Evolutionary conservation across 345 rosid species (phyloP).

Genomic region (Laguncularia racemosa): DNA sequence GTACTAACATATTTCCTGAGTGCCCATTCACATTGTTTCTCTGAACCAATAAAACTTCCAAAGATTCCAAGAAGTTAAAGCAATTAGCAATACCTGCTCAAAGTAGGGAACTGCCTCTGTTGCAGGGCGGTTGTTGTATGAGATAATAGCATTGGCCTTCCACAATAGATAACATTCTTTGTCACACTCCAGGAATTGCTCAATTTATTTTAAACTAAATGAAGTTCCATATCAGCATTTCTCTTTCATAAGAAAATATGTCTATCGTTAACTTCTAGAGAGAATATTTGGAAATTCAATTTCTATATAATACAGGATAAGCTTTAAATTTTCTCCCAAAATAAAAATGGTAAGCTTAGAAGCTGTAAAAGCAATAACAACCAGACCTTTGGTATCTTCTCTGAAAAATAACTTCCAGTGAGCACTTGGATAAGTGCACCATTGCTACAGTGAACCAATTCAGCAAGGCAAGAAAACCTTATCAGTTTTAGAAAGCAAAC

Average conservation of each 20-base stretch:
- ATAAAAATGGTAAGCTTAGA: too few species aligned
- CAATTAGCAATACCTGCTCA: constrained; percentile 61
- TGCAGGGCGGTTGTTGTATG: constrained; percentile 93
- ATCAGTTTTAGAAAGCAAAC: not conserved
- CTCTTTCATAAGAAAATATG: constrained; percentile 8
- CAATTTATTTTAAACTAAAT: constrained; percentile 15
- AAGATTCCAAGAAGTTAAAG: not conserved
- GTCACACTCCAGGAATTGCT: constrained; percentile 34
- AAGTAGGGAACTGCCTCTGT: constrained; percentile 97
- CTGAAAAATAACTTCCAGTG: constrained; percentile 76
- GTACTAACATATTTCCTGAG: too few species aligned
- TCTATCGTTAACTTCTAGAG: constrained; percentile 2
- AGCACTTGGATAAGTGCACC: constrained; percentile 92
- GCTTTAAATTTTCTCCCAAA: not conserved
- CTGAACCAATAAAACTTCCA: not conserved
- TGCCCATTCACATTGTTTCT: too few species aligned
- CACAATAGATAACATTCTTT: constrained; percentile 38
- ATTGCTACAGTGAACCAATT: constrained; percentile 43
- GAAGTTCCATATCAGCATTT: constrained; percentile 14
- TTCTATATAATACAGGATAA: too few species aligned
- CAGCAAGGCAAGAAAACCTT: constrained; percentile 8
- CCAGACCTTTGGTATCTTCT: constrained; percentile 85
- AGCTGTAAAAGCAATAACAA: constrained; percentile 1
- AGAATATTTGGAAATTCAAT: not conserved
- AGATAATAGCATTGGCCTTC: constrained; percentile 88